Conservation (phyloP, 768 basidiomycete species). For the Candolleomyces eurysporus region DNA sequence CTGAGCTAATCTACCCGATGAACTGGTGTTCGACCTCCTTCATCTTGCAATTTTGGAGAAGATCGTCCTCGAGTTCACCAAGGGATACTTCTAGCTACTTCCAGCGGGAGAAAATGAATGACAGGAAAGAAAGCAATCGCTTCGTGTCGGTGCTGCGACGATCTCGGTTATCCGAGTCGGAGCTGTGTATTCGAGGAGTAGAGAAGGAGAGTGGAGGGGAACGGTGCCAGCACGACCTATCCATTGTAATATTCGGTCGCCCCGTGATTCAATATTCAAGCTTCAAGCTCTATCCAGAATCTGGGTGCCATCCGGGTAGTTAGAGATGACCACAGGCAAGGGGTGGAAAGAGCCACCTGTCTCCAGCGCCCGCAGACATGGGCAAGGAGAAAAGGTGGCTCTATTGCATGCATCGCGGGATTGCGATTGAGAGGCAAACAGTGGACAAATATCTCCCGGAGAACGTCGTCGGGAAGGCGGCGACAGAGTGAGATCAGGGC, state of each 20-base stretch:
- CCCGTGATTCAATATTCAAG: neutral
- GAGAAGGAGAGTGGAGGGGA: neutral
- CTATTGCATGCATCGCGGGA: conserved; percentile 1
- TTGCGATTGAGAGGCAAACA: conserved; percentile 7
- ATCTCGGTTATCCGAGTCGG: neutral
- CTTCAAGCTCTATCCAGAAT: neutral
- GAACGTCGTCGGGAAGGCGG: conserved; percentile 2
- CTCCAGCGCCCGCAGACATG: conserved; percentile 11
- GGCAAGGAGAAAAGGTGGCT: conserved; percentile 8
- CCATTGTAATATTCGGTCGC: neutral
- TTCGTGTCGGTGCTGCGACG: neutral
- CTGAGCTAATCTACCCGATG: too few relatives aligned
- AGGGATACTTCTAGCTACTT: neutral
- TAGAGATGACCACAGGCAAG: conserved; percentile 8
- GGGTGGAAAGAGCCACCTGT: neutral
- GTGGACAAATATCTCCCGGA: conserved; percentile 10
- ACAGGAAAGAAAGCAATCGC: neutral
- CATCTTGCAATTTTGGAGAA: neutral
- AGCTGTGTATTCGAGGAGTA: neutral
- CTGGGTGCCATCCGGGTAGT: neutral
- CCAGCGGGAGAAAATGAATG: neutral
- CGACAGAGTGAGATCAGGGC: neutral
- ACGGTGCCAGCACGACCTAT: neutral
- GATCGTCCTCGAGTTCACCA: neutral
- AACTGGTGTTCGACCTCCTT: neutral